Base-by-base conservation (phyloP, 2,329 filamentous ascomycete genomes). In the Aspergillus novoparasiticus region DNA sequence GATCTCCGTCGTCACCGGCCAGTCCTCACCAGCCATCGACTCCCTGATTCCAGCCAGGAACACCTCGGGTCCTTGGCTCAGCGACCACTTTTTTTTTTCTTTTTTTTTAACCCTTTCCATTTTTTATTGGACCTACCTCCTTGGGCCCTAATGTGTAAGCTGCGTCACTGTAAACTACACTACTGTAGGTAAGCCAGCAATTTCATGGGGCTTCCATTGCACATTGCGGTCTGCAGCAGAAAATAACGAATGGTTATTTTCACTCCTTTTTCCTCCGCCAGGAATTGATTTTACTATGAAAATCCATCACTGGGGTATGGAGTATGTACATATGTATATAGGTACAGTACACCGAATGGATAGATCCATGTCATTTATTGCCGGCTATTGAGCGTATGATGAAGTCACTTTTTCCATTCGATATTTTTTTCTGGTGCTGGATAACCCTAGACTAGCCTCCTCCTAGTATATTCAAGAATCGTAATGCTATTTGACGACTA, bases 41-140 rank as follows among this genome's bases (percentile, higher is more conserved):
- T 66, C 63, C 64, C 66, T 64, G 64, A 60, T 66, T 66, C 64
- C 65, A 62, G 60, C 63, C 69, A 68, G 66, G 69, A 69, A 71
- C 69, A 71, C 66, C 67, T 70, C 63, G 64, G 68, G 62, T 62
- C 60, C 68, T 70, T 68, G 66, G 67, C 66, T 55, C 60, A 46
- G 57, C 39, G 51, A 61, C 28, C 28, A 51, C 53, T 57, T 66
- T 66, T 58, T 32, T 60, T 50, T 32, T 57, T 66, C 64, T 58
- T 32, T 60, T 50, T 48, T 34, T 57, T 39, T 54, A 9, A 28
- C 11, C 30, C 28, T 36, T 54, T 39, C 19, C 34, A 23, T 39
- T 55, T 55, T 26, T 26, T 39, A 54, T 54, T 54, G 23, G 21
- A 55, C 51, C 21, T 65, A 39, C 53, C 60, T 63, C 55, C 23